Evolutionary conservation across 208 protist species (phyloP), one percentile per base, ranked within the genome.

Genomic region (Angomonas ambiguus): DNA sequence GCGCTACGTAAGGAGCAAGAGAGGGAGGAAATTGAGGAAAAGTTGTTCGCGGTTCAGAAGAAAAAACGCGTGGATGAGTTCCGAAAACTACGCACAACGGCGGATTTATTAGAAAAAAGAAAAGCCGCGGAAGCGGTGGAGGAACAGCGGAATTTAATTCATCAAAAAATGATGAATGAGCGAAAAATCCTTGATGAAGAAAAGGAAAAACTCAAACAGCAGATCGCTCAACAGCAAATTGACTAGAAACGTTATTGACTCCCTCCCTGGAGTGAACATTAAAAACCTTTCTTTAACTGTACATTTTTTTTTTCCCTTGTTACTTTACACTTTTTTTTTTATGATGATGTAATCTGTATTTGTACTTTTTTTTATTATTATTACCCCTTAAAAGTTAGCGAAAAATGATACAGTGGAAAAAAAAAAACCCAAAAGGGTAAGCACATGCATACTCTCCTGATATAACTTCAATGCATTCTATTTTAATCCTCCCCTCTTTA

Each of bases 21-120:
- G 53, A 77, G 82, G 25, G 83, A 91, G 69, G 76, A 76, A 34
- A 71, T 78, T 62, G 77, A 82, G 48, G 59, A 56, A 22, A 92
- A 88, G 67, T 58, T 74, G 11, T 91, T 82, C 62, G 75, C 72
- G 0, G 80, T 93, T 28, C 59, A 76, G 38, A 79, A 85, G 67
- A 77, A 79, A 49, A 80, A 87, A 51, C 86, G 86, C 30, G 64
- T 84, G 56, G 63, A 76, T 13, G 87, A 93, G 72, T 95, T 88
- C 70, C 51, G 65, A 1, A 95, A 93, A 62, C 72, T 95, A 20
- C 59, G 76, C 62, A 85, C 64, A 38, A 77, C 91, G 1, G 69
- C 76, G 2, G 71, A 83, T 18, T 81, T 95, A 20, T 31, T 92
- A 11, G 77, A 84, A 55, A 91, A 91, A 66, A 75, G 72, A 16